phyloP scores from a whole-genome alignment of 1,284 basidiomycete genomes.

The Sanghuangporus baumii region DNA sequence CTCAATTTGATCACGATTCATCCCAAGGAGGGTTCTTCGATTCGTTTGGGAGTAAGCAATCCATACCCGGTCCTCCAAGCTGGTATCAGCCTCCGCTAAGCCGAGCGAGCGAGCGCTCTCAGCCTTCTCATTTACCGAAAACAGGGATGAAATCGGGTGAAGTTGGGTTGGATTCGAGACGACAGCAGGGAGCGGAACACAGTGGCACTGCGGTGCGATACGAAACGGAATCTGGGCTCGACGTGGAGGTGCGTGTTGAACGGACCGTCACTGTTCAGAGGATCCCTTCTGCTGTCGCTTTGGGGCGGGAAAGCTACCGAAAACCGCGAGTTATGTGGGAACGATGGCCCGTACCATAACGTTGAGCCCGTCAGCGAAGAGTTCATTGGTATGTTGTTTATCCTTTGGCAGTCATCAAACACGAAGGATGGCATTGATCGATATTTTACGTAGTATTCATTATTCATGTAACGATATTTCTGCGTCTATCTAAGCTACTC shows the following conservation, averaged over 20 bases:
- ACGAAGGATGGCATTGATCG: too few relatives aligned
- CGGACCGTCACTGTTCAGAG: constrained; percentile 1
- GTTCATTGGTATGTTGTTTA: too few relatives aligned
- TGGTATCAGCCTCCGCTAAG: too few relatives aligned
- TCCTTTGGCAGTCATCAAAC: too few relatives aligned
- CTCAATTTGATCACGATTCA: constrained; percentile 7
- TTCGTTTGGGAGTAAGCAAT: too few relatives aligned
- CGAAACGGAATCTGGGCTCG: neutral
- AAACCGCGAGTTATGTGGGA: constrained; percentile 13
- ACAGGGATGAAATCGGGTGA: neutral
- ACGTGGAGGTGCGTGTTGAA: constrained; percentile 13
- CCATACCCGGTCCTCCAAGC: too few relatives aligned
- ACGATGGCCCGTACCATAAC: neutral
- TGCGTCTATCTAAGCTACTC: too few relatives aligned
- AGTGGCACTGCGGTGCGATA: neutral
- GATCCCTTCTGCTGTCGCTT: neutral
- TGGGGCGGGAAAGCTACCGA: constrained; percentile 9
- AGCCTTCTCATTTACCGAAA: neutral
- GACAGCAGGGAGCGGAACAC: neutral
- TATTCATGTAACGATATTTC: too few relatives aligned
- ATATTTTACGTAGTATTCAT: too few relatives aligned
- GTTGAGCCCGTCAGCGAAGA: too few relatives aligned
- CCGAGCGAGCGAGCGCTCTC: neutral
- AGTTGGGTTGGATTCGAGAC: neutral
- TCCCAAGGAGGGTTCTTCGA: too few relatives aligned